A percentile compares a stretch with the other conserved stretches of the same genome.
Evolutionary conservation across 1,284 basidiomycete species (phyloP).

Genomic region (Leccinum solheimii): DNA sequence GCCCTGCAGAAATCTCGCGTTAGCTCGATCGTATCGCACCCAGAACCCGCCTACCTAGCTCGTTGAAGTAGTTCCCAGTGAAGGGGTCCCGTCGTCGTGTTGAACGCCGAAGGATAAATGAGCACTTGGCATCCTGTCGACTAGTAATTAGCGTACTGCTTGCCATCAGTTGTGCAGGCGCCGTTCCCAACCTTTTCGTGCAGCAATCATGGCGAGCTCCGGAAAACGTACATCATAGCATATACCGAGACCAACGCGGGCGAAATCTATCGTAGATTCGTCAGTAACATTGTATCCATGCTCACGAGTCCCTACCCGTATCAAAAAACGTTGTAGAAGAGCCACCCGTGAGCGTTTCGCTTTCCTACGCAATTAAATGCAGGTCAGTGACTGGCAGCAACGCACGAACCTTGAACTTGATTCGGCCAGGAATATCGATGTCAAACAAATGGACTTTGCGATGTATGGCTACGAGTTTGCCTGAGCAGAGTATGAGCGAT

Average conservation of each 20-base stretch:
- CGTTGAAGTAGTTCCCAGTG: slow-evolving; percentile 96
- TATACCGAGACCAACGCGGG: slow-evolving; percentile 87
- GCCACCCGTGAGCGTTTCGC: slow-evolving; percentile 88
- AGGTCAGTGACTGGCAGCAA: not conserved
- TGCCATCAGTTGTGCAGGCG: not conserved
- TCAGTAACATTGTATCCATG: not conserved
- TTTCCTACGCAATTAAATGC: slow-evolving; percentile 63
- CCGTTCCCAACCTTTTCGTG: slow-evolving; percentile 67
- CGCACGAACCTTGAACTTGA: slow-evolving; percentile 87
- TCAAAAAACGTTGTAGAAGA: slow-evolving; percentile 81
- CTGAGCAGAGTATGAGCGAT: slow-evolving; percentile 40
- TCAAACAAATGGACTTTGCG: slow-evolving; percentile 98
- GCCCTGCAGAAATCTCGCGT: slow-evolving; percentile 54
- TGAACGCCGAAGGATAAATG: slow-evolving; percentile 92
- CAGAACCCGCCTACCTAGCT: slow-evolving; percentile 57
- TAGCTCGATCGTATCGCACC: slow-evolving; percentile 5
- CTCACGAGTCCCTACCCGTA: slow-evolving; percentile 58
- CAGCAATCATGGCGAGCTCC: slow-evolving; percentile 90
- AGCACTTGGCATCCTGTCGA: slow-evolving; percentile 80
- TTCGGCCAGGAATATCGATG: slow-evolving; percentile 96
- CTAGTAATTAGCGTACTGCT: not conserved
- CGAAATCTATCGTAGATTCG: slow-evolving; percentile 60
- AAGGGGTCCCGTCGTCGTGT: slow-evolving; percentile 89
- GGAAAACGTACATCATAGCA: slow-evolving; percentile 96
- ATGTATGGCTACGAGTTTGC: slow-evolving; percentile 84